A percentile compares a stretch with the other conserved stretches of the same genome.
Evolutionary conservation across 495 filamentous ascomycete species (phyloP).

Genomic region (Trichoderma virens): DNA sequence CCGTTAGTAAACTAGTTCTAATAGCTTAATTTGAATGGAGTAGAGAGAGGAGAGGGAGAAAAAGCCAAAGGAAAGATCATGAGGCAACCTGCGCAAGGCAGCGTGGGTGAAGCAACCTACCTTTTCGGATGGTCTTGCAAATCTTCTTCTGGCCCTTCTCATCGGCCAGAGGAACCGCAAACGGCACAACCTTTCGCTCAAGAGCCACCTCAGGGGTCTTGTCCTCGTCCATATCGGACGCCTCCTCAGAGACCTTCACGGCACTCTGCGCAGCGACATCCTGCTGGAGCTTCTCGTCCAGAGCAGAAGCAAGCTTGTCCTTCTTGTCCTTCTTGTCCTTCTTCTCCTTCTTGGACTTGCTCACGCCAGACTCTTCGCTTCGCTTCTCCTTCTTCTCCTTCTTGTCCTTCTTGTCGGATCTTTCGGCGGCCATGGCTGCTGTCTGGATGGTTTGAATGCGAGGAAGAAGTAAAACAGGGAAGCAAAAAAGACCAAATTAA

Average conservation of each 20-base stretch:
- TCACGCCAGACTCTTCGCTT: conserved; percentile 65
- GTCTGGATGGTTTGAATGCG: not conserved
- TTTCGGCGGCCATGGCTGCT: conserved; percentile 12
- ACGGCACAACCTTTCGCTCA: conserved; percentile 55
- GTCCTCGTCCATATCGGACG: conserved; percentile 24
- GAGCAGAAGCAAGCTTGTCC: conserved; percentile 47
- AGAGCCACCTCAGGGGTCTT: conserved; percentile 50
- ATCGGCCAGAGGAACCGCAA: conserved; percentile 82
- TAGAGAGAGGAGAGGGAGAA: conserved; percentile 8
- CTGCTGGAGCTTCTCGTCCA: conserved; percentile 35
- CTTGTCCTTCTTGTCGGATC: conserved; percentile 57
- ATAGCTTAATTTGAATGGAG: not conserved
- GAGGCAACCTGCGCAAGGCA: conserved; percentile 6
- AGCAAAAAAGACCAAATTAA: not conserved
- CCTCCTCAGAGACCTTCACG: conserved; percentile 33
- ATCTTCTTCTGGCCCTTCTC: conserved; percentile 92
- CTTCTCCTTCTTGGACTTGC: conserved; percentile 65
- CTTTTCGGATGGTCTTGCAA: conserved; percentile 86
- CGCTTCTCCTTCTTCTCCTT: conserved; percentile 75
- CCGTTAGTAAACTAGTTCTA: not conserved
- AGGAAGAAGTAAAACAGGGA: not conserved
- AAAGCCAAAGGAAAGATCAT: not conserved
- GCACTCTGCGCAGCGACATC: conserved; percentile 43
- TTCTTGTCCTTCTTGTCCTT: conserved; percentile 60
- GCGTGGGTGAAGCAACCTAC: conserved; percentile 44